These are phyloP conservation scores for Mortierella sp. DNA, from an alignment of 371 early-diverging fungal species.

Conservation along the genomic window DNA sequence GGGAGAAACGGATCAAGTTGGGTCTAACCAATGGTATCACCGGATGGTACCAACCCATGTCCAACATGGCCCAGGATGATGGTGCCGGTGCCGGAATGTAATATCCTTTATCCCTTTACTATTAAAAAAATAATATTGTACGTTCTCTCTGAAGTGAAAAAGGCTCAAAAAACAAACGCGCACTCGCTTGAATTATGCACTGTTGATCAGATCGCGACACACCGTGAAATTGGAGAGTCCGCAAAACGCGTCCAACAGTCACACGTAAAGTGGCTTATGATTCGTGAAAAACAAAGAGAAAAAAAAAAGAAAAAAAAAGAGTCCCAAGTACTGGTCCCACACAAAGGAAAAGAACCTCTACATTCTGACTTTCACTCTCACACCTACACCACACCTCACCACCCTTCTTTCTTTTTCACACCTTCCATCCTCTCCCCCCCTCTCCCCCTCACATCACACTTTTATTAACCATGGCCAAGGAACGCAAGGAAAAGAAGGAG, in stretches of 20 bases:
- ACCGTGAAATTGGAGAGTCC: neutral
- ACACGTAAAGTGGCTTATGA: neutral
- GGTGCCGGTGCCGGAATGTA: constrained; percentile 1
- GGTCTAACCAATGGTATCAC: constrained; percentile 46
- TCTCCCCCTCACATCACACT: constrained; percentile 17
- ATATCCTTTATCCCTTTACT: neutral
- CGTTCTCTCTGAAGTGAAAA: neutral
- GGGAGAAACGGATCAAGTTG: constrained; percentile 58
- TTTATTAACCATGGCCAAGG: constrained; percentile 61
- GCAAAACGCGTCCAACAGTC: constrained; percentile 2
- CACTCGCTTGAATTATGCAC: too few relatives aligned
- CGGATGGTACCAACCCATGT: constrained; percentile 55
- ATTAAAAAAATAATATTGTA: neutral
- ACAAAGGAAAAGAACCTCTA: neutral
- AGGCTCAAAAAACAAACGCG: too few relatives aligned
- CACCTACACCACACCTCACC: neutral
- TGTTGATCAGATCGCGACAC: neutral
- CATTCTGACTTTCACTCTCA: constrained; percentile 4
- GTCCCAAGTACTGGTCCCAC: neutral
- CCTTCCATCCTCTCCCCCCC: constrained; percentile 2
- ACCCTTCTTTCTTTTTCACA: neutral
- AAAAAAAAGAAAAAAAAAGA: constrained; percentile 10
- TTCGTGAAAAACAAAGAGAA: constrained; percentile 7
- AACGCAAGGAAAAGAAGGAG: constrained; percentile 65
- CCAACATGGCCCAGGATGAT: constrained; percentile 24